Evolutionary conservation across 768 basidiomycete genomes (phyloP), one percentile per base, ranked within the genome.

Genomic region (Mycena rebaudengoi): DNA sequence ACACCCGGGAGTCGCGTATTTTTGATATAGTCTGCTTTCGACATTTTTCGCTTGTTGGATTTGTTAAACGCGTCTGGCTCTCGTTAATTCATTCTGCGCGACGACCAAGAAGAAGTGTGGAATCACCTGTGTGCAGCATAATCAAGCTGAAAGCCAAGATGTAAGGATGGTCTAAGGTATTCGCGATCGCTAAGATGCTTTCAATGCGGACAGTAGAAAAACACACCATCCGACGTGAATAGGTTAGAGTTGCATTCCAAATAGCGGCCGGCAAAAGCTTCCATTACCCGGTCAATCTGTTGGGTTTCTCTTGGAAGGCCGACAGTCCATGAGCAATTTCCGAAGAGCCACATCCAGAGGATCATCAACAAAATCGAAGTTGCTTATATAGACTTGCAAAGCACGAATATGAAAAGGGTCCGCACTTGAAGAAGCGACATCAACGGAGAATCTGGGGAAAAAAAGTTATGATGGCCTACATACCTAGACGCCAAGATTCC

Each of bases 61-160:
- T 91, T 94, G 79, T 99, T 99, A 83, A 99, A 99, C 6, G 91
- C 94, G 73, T 99, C 98, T n/a, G n/a, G n/a, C n/a, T n/a, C n/a
- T n/a, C n/a, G n/a, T n/a, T n/a, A n/a, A n/a, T n/a, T n/a, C n/a
- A n/a, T n/a, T n/a, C n/a, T n/a, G n/a, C n/a, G n/a, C n/a, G n/a
- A n/a, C n/a, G n/a, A n/a, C n/a, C n/a, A n/a, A n/a, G n/a, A n/a
- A n/a, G n/a, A n/a, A n/a, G n/a, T n/a, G n/a, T n/a, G n/a, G n/a
- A n/a, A n/a, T n/a, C n/a, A n/a, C n/a, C n/a, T 18, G 98, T 99
- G 74, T 99, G 96, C 50, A 98, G 82, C 97, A 99, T 99, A 70
- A 99, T 98, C 73, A 98, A 82, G 70, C 97, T 98, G 79, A 98
- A 99, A 13, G 97, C 95, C 46, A 99, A 82, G 52, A 99, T 92